Conservation (phyloP, 1,139 yeast species). For the Pichiaceae sp. region DNA sequence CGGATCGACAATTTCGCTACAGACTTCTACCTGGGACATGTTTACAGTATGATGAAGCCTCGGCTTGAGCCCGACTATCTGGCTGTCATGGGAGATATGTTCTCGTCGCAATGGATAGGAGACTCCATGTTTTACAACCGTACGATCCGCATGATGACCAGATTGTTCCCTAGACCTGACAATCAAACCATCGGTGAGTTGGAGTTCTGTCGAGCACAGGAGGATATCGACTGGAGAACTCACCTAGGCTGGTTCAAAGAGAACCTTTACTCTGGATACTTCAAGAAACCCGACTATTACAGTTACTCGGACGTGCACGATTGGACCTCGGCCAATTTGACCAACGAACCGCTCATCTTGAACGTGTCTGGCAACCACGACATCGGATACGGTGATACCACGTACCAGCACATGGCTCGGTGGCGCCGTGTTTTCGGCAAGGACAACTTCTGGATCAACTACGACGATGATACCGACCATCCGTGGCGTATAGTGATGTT, state of each 20-base stretch:
- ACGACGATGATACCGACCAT: slow-evolving; percentile 50
- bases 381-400: slow-evolving; percentile 94
- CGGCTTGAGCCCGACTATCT: slow-evolving; percentile 70
- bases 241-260: slow-evolving; percentile 34
- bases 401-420: slow-evolving; percentile 82
- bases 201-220: slow-evolving; percentile 37
- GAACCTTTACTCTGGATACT: slow-evolving; percentile 34
- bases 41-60: slow-evolving; percentile 54
- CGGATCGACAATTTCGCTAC: slow-evolving; percentile 80
- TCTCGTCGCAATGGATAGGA: slow-evolving; percentile 93
- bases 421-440: slow-evolving; percentile 69
- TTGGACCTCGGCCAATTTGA: slow-evolving; percentile 42
- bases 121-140: slow-evolving; percentile 81
- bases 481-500: slow-evolving; percentile 82
- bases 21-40: slow-evolving; percentile 81
- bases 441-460: slow-evolving; percentile 73
- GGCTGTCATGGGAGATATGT: slow-evolving; percentile 85
- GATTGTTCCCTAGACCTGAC: slow-evolving; percentile 50
- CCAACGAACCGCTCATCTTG: slow-evolving; percentile 49
- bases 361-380: slow-evolving; percentile 94
- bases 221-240: slow-evolving; percentile 45
- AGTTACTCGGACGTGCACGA: slow-evolving; percentile 55
- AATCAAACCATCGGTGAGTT: slow-evolving; percentile 41
- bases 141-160: slow-evolving; percentile 58
- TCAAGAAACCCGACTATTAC: slow-evolving; percentile 27